Evolutionary conservation across 441 rosid genomes (phyloP).

Genomic region (Aquilaria agallochum): DNA sequence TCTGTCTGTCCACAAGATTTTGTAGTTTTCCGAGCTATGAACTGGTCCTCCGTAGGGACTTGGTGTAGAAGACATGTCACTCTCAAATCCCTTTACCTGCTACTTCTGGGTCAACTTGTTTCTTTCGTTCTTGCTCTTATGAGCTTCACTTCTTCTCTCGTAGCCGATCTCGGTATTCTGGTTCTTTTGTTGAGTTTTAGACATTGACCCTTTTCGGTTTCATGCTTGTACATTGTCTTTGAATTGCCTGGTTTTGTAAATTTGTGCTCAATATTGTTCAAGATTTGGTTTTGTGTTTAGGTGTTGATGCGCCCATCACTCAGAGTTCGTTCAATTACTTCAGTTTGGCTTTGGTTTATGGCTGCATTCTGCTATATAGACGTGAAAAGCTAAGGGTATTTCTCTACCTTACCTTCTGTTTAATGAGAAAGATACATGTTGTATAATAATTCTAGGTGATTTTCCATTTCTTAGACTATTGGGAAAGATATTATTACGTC

Average conservation of each 20-base stretch:
- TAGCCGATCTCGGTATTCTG: conserved; percentile 44
- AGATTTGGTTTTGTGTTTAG: conserved; percentile 18
- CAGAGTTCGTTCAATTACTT: conserved; percentile 41
- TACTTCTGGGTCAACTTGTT: conserved; percentile 49
- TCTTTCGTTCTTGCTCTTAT: conserved; percentile 41
- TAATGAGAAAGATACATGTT: too few species aligned
- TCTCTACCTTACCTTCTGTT: background rate
- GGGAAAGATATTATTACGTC: too few species aligned
- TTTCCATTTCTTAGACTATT: too few species aligned
- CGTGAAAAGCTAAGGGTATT: conserved; percentile 37
- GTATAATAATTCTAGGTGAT: too few species aligned
- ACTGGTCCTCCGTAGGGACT: conserved; percentile 1
- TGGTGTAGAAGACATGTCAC: conserved; percentile 29
- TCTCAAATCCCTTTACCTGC: conserved; percentile 26
- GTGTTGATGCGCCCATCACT: conserved; percentile 53
- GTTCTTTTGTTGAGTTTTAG: background rate
- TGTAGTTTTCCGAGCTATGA: conserved; percentile 7
- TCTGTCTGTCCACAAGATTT: background rate
- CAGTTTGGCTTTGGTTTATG: conserved; percentile 43
- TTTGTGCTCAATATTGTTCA: background rate
- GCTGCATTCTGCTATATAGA: conserved; percentile 33
- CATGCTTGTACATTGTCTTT: background rate
- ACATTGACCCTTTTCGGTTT: background rate
- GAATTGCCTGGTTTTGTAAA: background rate
- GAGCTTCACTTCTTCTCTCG: conserved; percentile 49